Conservation (phyloP, 164 flowering plant genomes). For the Piper longum region DNA sequence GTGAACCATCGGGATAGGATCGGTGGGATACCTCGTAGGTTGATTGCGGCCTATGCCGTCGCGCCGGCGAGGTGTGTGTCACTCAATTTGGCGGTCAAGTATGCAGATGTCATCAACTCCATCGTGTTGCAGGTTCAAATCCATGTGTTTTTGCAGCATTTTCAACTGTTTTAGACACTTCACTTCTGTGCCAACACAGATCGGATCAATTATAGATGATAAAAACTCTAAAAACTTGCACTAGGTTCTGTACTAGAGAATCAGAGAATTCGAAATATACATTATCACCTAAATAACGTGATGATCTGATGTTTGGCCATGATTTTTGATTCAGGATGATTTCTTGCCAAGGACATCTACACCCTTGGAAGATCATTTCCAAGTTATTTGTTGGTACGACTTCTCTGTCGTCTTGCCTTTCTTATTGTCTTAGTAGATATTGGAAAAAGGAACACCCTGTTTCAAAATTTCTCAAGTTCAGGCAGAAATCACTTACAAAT, state of each 20-base stretch:
- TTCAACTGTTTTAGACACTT: background rate
- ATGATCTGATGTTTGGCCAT: background rate
- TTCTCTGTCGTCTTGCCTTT: constrained; percentile 2
- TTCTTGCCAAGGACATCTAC: constrained; percentile 89
- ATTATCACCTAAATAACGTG: background rate
- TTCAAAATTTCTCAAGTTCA: too few species aligned
- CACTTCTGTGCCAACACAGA: background rate
- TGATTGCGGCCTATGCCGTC: constrained; percentile 43
- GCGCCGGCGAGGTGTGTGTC: constrained; percentile 97
- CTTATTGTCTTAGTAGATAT: too few species aligned
- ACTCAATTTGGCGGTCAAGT: constrained; percentile 78
- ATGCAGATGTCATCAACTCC: constrained; percentile 77
- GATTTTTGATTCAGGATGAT: constrained; percentile 50
- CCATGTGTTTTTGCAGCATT: background rate
- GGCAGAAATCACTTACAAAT: background rate
- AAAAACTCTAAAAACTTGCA: too few species aligned
- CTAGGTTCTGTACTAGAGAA: too few species aligned
- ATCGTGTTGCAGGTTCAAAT: constrained; percentile 62
- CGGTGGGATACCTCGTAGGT: constrained; percentile 49
- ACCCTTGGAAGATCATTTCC: constrained; percentile 77
- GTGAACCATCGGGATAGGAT: constrained; percentile 42
- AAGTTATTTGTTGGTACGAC: constrained; percentile 60
- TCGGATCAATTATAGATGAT: too few species aligned
- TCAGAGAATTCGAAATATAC: too few species aligned
- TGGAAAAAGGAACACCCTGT: too few species aligned